Percentiles rank a stretch among this genome's conserved stretches.
Evolutionary conservation across 2,329 filamentous ascomycete genomes (phyloP).

Genomic region (Penicillium oxalicum): DNA sequence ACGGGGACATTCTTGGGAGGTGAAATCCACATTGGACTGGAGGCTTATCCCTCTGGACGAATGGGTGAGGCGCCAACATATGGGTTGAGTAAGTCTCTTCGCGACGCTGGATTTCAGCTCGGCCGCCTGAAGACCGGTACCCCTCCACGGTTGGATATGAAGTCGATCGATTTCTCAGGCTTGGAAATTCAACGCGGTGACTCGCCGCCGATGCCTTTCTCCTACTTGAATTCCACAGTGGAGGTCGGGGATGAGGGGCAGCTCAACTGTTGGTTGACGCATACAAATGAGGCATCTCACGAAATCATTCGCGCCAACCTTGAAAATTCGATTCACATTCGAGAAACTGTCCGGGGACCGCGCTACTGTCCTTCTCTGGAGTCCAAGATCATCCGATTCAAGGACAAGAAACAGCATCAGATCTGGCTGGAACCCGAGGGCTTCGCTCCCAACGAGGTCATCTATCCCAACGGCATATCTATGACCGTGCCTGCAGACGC

Average conservation of each 20-base stretch:
- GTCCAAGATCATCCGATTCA: constrained; percentile 85
- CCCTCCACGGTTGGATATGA: constrained; percentile 75
- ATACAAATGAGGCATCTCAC: constrained; percentile 79
- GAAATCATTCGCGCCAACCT: constrained; percentile 80
- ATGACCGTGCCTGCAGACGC: constrained; percentile 92
- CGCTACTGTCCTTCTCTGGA: constrained; percentile 94
- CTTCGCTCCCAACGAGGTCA: constrained; percentile 71
- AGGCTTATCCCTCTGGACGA: constrained; percentile 77
- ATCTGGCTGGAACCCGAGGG: constrained; percentile 98
- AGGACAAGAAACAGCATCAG: constrained; percentile 72
- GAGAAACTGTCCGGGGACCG: constrained; percentile 89
- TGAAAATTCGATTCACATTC: constrained; percentile 93
- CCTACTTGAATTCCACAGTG: constrained; percentile 75
- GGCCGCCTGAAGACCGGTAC: constrained; percentile 94
- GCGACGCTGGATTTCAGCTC: constrained; percentile 79
- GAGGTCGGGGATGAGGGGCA: constrained; percentile 65
- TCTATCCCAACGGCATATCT: constrained; percentile 94
- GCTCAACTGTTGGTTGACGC: constrained; percentile 76
- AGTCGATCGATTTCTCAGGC: constrained; percentile 70
- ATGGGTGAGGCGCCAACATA: constrained; percentile 93
- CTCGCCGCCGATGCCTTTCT: constrained; percentile 81
- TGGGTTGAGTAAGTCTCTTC: constrained; percentile 83
- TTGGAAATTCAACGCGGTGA: constrained; percentile 75
- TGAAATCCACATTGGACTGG: constrained; percentile 90
- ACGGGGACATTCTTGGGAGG: constrained; percentile 93